Evolutionary conservation across 495 filamentous ascomycete genomes (phyloP), one percentile per base, ranked within the genome.

Genomic region (Podospora comata): DNA sequence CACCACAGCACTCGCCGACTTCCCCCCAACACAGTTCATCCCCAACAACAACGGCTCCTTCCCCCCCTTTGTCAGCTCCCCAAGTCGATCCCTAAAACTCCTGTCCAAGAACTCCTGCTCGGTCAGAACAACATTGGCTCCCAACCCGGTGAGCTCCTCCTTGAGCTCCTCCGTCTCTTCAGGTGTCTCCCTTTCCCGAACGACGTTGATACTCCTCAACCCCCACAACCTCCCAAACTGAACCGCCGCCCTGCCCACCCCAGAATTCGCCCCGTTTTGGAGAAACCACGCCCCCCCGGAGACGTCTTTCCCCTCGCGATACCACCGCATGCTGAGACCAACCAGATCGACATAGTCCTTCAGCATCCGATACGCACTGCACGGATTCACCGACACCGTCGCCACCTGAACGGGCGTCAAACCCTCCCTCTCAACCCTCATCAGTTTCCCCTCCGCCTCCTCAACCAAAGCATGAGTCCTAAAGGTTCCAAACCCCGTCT

Each of bases 1-100:
- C 5, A 92, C 90, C 70, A 98, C 78, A 2, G 88, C 84, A 28
- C 87, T 85, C 4, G 92, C 91, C 53, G 88, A 85, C 75, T 92
- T 91, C 1, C 95, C 95, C n/a, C 95, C 96, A 0, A 99, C 95
- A 75, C 96, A 99, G 74, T 99, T 98, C 59, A 99, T 77, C 0
- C 87, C 96, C 5, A 99, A 79, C 65, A 87, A 85, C 56, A 96
- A 81, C 0, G 85, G 83, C 66, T 92, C 88, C 18, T 86, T 80
- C 3, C 86, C 90, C 4, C 88, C 86, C 55, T 87, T 83, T 34
- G 92, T 96, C 78, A 88, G 84, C 67, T 77, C 74, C 62, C 90
- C 85, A 11, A 96, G 82, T 65, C 80, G 74, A 7, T 88, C 85
- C 32, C 76, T 75, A 74, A 96, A 94, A 5, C 78, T 83, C 65